These are phyloP conservation scores for bread wheat (Triticum aestivum) DNA, from an alignment of 176 grass and related monocot species.

Conservation along the genomic window IWGSC_CS_RefSeq_v2.1 NC_057794.1:549450097-549450596, in stretches of 20 bases:
- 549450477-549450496: neutral
- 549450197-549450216: neutral
- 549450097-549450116: neutral
- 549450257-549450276: neutral
- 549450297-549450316: neutral
- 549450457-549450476: neutral
- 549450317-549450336: neutral
- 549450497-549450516: neutral
- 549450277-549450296: neutral
- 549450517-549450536: neutral
- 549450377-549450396: neutral
- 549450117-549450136: neutral
- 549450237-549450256: no score
- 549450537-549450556: neutral
- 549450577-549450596: neutral
- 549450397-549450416: neutral
- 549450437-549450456: neutral
- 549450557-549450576: neutral
- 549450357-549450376: neutral
- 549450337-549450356: neutral
- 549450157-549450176: neutral
- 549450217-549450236: neutral
- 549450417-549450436: neutral
- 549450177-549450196: neutral
- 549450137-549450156: neutral